Evolutionary conservation across 257 asterid genomes (phyloP).

Genomic region (Cordia subcordata): DNA sequence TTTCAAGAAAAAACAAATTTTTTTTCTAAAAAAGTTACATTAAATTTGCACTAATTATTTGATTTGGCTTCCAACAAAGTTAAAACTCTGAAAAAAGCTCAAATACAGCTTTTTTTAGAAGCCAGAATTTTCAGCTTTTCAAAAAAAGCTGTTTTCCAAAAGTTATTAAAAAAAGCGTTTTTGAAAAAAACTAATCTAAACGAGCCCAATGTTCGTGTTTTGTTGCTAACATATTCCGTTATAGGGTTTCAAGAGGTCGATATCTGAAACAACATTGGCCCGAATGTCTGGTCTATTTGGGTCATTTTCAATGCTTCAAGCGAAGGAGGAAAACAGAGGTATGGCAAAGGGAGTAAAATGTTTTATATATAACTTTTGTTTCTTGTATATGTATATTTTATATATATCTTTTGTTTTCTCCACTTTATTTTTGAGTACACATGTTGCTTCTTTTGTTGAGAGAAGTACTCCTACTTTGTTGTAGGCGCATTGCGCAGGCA

Average conservation of each 20-base stretch:
- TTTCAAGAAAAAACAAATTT: too few relatives aligned
- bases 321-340: constrained; percentile 64
- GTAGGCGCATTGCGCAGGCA: constrained; percentile 68
- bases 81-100: too few relatives aligned
- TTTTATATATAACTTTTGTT: background rate
- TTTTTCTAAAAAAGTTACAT: too few relatives aligned
- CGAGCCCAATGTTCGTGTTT: background rate
- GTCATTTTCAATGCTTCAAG: constrained; percentile 48
- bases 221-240: background rate
- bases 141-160: too few relatives aligned
- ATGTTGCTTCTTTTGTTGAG: background rate
- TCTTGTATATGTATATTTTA: background rate
- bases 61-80: too few relatives aligned
- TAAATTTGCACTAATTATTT: too few relatives aligned
- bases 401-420: background rate
- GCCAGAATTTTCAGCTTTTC: too few relatives aligned
- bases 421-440: background rate
- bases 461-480: constrained; percentile 13
- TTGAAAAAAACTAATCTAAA: too few relatives aligned
- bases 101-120: too few relatives aligned
- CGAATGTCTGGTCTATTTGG: constrained; percentile 62
- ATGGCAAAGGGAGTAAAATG: constrained; percentile 12
- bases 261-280: constrained; percentile 66
- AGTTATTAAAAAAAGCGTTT: too few relatives aligned
- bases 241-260: constrained; percentile 64